These are phyloP conservation scores for Kokia cookei DNA, from an alignment of 441 rosid genomes.

Conservation along the genomic window DNA sequence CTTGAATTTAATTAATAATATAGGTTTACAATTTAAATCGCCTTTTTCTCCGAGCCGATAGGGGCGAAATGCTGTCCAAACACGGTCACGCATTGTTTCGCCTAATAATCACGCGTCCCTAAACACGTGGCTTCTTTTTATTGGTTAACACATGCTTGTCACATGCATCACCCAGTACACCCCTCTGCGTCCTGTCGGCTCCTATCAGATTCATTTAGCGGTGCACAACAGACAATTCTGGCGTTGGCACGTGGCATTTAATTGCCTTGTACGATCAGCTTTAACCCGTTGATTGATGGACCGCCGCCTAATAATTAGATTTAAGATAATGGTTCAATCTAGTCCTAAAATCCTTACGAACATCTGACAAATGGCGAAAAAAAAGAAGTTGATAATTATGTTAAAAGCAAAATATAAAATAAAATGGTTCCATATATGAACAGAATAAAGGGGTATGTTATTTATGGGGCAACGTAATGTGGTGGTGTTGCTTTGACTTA, in stretches of 20 bases:
- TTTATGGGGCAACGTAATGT: neutral
- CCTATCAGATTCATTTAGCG: conserved; percentile 8
- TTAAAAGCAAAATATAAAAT: too few relatives aligned
- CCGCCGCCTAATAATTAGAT: neutral
- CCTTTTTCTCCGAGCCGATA: neutral
- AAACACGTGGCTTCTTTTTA: conserved; percentile 4
- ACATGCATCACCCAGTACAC: conserved; percentile 11
- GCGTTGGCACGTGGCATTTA: conserved; percentile 9
- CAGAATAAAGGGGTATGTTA: neutral
- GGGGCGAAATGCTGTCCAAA: conserved; percentile 7
- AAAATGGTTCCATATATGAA: neutral
- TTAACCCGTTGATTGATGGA: neutral
- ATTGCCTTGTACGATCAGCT: neutral
- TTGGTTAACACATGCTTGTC: neutral
- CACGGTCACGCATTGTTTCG: conserved; percentile 11
- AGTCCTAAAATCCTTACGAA: neutral
- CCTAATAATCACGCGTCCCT: conserved; percentile 10
- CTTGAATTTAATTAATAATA: too few relatives aligned
- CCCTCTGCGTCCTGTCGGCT: conserved; percentile 1
- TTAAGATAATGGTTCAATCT: too few relatives aligned
- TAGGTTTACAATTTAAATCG: too few relatives aligned
- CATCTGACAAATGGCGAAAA: neutral
- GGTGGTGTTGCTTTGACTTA: neutral
- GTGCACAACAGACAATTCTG: conserved; percentile 13
- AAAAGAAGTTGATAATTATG: too few relatives aligned